Base-by-base conservation (phyloP, 176 grass and related monocot genomes). In the Cenchrus fungigraminus region DNA sequence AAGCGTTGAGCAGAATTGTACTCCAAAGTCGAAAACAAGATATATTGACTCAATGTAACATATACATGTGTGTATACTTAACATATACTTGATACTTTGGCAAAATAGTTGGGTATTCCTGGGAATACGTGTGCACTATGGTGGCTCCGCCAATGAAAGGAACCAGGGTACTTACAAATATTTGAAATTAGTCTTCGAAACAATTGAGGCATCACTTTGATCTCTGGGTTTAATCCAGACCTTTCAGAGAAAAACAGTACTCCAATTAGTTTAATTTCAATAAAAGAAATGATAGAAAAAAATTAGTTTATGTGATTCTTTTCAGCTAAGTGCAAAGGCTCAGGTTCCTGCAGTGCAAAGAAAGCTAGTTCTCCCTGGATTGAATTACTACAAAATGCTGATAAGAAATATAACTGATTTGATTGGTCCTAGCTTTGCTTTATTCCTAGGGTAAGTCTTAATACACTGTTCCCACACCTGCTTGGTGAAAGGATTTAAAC, bases 321-420 rank as follows among this genome's bases (percentile, higher is more conserved):
- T 86, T 99, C 93, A 89, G 88, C 73, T 60, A 99, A 92, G 79
- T 99, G 86, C 72, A 96, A 91, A 68, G 97, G 93, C 29, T 91
- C 78, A 65, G 91, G 92, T 89, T 98, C 89, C 95, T 98, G 89
- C 65, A 93, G 79, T 77, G 79, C 59, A 77, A 79, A 79, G 34
- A 25, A 82, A 58, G 84, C 83, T 73, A 95, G 3, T 44, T 88
- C 10, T 79, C 34, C 0, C 0, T 11, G 16, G 68, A 44, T 44
- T 45, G 19, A 58, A 11, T 12, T 28, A 83, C 64, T 60, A 54
- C 6, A 71, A 79, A 83, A 73, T 62, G 25, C 25, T 65, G n/a
- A 68, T 68, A 79, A 52, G 4, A 43, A 25, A 25, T 25, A 25
- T n/a, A 66, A 78, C 49, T 1, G 13, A 76, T 71, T 8, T 44